These are phyloP conservation scores for Aspergillus aculeatus DNA, from an alignment of 2,329 filamentous ascomycete genomes.

Conservation along the genomic window DNA sequence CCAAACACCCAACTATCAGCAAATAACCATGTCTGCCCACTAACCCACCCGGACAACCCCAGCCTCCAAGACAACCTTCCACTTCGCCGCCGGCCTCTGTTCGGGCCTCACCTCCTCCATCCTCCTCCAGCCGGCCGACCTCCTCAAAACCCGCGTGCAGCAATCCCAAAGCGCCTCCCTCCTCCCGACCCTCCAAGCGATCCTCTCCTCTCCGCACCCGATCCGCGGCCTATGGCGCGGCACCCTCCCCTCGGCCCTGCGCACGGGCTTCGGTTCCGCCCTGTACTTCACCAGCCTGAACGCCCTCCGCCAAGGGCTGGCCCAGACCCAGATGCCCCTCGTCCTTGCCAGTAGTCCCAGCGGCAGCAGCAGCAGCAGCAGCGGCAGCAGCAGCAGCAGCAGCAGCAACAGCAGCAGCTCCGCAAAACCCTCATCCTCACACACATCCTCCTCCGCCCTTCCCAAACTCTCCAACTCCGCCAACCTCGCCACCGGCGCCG, in stretches of 20 bases:
- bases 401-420: too few relatives aligned
- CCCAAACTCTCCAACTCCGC: constrained; percentile 79
- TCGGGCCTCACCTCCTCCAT: constrained; percentile 87
- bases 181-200: constrained; percentile 64
- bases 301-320: constrained; percentile 69
- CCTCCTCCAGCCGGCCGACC: constrained; percentile 89
- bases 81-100: constrained; percentile 83
- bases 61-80: constrained; percentile 59
- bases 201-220: constrained; percentile 65
- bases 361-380: constrained; percentile 13
- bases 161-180: constrained; percentile 74
- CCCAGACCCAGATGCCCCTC: constrained; percentile 42
- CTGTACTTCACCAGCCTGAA: constrained; percentile 93
- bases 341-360: constrained; percentile 34
- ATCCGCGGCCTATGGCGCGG: constrained; percentile 84
- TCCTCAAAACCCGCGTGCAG: constrained; percentile 94
- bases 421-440: too few relatives aligned
- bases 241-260: constrained; percentile 85
- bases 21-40: not conserved
- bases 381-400: too few relatives aligned
- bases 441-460: constrained; percentile 74
- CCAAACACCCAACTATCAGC: not conserved
- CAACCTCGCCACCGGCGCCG: constrained; percentile 81
- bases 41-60: not conserved
- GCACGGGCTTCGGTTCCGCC: constrained; percentile 88